These are phyloP conservation scores for Fusarium praegraminearum DNA, from an alignment of 2,329 filamentous ascomycete genomes.

Conservation along the genomic window DNA sequence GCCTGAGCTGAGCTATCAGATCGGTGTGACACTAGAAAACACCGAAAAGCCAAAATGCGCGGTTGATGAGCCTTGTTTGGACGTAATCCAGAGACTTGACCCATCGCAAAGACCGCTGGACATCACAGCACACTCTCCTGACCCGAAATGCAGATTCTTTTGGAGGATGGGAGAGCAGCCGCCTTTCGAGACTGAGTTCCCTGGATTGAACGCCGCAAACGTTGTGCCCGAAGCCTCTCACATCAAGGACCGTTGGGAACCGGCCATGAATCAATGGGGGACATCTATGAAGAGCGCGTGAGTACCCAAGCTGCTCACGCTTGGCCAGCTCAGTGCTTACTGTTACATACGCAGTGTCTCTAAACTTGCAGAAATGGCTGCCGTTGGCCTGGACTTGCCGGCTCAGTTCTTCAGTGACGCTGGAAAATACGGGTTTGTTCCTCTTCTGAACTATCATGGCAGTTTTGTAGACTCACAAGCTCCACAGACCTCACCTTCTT, in stretches of 20 bases:
- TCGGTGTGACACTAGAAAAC: slow-evolving; percentile 72
- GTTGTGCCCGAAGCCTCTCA: slow-evolving; percentile 63
- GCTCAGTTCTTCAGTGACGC: slow-evolving; percentile 66
- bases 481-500: slow-evolving; percentile 67
- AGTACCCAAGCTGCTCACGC: slow-evolving; percentile 45
- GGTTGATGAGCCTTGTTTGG: slow-evolving; percentile 70
- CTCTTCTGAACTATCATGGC: neutral
- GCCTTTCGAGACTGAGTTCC: slow-evolving; percentile 67
- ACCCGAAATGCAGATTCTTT: slow-evolving; percentile 73
- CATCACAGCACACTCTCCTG: slow-evolving; percentile 66
- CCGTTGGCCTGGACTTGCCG: slow-evolving; percentile 66
- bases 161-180: slow-evolving; percentile 69
- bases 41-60: slow-evolving; percentile 74
- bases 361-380: slow-evolving; percentile 69
- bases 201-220: slow-evolving; percentile 66
- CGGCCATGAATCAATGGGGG: slow-evolving; percentile 69
- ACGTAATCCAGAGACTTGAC: slow-evolving; percentile 66
- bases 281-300: slow-evolving; percentile 70
- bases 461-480: neutral
- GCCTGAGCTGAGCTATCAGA: slow-evolving; percentile 69
- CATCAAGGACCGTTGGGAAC: slow-evolving; percentile 64
- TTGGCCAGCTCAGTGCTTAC: neutral
- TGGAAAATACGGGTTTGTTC: slow-evolving; percentile 64
- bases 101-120: slow-evolving; percentile 69
- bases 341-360: slow-evolving; percentile 57